Evolutionary conservation across 2,329 filamentous ascomycete genomes (phyloP).

Genomic region (Sporothrix phasma): DNA sequence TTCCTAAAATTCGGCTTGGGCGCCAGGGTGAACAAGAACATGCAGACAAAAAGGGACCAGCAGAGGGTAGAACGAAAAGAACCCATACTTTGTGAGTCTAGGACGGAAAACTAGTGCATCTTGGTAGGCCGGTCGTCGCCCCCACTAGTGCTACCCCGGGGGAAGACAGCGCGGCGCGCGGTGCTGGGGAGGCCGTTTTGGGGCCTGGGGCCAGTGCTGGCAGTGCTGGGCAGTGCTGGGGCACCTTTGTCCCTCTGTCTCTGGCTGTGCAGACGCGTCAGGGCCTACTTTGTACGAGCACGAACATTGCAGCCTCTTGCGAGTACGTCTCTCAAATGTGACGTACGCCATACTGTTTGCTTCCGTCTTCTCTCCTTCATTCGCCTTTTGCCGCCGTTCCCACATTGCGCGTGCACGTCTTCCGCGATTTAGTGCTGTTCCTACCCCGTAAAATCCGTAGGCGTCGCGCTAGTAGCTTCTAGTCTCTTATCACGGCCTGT

Average conservation of each 20-base stretch:
- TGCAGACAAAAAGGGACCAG: background rate
- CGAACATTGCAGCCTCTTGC: too few relatives aligned
- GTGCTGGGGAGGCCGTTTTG: background rate
- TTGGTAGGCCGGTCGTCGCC: background rate
- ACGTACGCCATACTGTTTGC: too few relatives aligned
- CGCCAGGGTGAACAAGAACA: background rate
- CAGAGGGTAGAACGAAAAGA: too few relatives aligned
- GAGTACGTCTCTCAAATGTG: too few relatives aligned
- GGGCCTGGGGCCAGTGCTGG: background rate
- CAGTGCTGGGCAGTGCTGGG: background rate
- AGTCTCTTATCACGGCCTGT: background rate
- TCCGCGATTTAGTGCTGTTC: constrained; percentile 5
- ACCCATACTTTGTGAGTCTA: too few relatives aligned
- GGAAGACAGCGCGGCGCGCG: background rate
- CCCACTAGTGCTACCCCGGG: background rate
- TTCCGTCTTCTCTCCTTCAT: background rate
- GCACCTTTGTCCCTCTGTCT: background rate
- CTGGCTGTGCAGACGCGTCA: too few relatives aligned
- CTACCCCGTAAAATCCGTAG: constrained; percentile 11
- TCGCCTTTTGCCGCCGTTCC: background rate
- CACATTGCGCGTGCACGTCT: background rate
- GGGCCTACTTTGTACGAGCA: too few relatives aligned
- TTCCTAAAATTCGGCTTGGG: constrained; percentile 1
- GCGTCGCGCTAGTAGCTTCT: background rate
- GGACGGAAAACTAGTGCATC: background rate